Evolutionary conservation across 352 stramenopile genomes (phyloP).

Genomic region (Globisporangium acanthophoron): DNA sequence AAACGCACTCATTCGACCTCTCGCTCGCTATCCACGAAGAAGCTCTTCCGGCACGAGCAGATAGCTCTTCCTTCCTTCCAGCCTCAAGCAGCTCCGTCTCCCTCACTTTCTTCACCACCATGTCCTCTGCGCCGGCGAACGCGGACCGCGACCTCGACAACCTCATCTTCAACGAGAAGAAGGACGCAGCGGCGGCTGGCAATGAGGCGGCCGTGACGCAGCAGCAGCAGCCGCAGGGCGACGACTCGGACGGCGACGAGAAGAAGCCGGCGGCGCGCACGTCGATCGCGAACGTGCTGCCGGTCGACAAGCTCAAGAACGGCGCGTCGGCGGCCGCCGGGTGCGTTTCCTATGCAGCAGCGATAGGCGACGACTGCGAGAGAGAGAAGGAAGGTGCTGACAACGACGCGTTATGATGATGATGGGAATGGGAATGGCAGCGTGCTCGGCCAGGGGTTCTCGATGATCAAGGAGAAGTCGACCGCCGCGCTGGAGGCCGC

Average conservation of each 20-base stretch:
- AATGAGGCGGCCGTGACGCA: constrained; percentile 8
- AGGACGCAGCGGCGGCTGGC: constrained; percentile 23
- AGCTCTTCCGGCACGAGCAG: too few species aligned
- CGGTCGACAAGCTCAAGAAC: constrained; percentile 88
- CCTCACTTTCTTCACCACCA: not conserved
- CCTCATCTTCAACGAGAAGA: constrained; percentile 79
- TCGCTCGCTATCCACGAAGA: too few species aligned
- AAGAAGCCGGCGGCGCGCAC: constrained; percentile 48
- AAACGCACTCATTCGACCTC: too few species aligned
- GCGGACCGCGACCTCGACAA: constrained; percentile 79
- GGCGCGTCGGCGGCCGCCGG: constrained; percentile 72
- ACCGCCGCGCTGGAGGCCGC: constrained; percentile 61
- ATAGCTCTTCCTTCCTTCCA: too few species aligned
- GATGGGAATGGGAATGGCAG: constrained; percentile 15
- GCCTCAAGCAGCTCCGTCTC: not conserved
- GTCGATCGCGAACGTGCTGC: constrained; percentile 73
- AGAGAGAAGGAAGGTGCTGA: not conserved
- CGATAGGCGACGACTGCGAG: not conserved
- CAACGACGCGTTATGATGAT: not conserved
- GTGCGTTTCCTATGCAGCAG: constrained; percentile 20
- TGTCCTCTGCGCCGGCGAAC: not conserved
- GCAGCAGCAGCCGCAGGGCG: constrained; percentile 16
- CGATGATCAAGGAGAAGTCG: constrained; percentile 72
- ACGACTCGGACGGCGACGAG: constrained; percentile 43
- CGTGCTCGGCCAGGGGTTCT: constrained; percentile 62